phyloP scores from a whole-genome alignment of 192 early-diverging fungal species.

The Haplosporangium gracile region DNA sequence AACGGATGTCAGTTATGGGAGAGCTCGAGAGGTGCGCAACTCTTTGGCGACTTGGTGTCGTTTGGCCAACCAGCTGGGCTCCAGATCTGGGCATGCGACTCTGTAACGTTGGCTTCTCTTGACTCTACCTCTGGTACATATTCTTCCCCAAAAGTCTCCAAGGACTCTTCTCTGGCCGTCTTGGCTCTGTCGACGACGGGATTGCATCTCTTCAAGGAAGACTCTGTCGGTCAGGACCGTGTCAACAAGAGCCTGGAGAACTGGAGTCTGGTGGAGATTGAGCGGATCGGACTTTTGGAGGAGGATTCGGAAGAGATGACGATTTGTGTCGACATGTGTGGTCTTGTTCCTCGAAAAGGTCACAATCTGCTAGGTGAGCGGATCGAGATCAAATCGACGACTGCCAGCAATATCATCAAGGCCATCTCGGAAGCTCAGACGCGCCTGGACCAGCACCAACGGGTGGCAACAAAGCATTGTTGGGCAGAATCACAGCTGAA shows the following conservation, averaged over 20 bases:
- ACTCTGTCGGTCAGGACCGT: neutral
- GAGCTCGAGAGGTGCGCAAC: neutral
- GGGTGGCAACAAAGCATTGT: neutral
- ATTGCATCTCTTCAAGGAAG: conserved; percentile 29
- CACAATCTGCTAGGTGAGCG: conserved; percentile 21
- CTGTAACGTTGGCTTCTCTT: neutral
- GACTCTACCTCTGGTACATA: neutral
- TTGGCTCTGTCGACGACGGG: conserved; percentile 34
- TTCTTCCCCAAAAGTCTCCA: neutral
- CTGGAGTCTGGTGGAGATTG: conserved; percentile 45
- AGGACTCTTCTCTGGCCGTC: conserved; percentile 3
- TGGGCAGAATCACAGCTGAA: conserved; percentile 13
- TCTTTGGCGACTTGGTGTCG: conserved; percentile 11
- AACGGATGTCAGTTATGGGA: conserved; percentile 31
- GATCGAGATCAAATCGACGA: conserved; percentile 7
- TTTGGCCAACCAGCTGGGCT: neutral
- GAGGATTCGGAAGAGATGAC: neutral
- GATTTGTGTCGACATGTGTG: conserved; percentile 25
- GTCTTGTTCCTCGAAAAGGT: conserved; percentile 21
- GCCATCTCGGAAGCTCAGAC: conserved; percentile 8
- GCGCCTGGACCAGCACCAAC: neutral
- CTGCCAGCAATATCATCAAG: conserved; percentile 1
- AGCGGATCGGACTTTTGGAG: neutral
- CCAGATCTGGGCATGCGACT: conserved; percentile 35
- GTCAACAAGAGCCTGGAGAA: conserved; percentile 11